A percentile compares a stretch with the other conserved stretches of the same genome.
These are phyloP conservation scores for Phytophthora aleatoria DNA, from an alignment of 352 stramenopile genomes.

Conservation along the genomic window DNA sequence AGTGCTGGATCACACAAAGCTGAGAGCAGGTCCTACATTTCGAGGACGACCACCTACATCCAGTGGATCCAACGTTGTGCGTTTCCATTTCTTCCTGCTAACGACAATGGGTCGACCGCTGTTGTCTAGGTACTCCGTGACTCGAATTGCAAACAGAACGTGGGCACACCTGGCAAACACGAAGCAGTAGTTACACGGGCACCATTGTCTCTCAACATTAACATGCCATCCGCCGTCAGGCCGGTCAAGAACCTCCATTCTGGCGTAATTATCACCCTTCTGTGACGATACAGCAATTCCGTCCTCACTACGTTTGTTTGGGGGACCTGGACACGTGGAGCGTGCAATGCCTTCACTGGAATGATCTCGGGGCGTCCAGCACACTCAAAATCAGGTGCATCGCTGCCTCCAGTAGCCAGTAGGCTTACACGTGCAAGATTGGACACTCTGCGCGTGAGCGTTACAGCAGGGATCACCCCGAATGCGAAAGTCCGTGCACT, in stretches of 20 bases:
- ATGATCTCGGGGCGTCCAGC: neutral
- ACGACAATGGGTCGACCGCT: too few species aligned
- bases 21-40: too few species aligned
- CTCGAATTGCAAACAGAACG: too few species aligned
- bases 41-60: too few species aligned
- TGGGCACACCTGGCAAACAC: too few species aligned
- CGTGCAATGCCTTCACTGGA: neutral
- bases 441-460: neutral
- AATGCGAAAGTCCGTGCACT: neutral
- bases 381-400: neutral
- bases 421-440: neutral
- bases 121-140: too few species aligned
- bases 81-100: too few species aligned
- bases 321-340: neutral
- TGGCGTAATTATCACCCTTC: constrained; percentile 14
- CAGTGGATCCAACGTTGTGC: too few species aligned
- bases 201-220: too few species aligned
- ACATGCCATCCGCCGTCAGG: too few species aligned
- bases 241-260: neutral
- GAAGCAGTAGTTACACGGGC: too few species aligned
- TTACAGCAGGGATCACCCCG: neutral
- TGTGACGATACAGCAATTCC: constrained; percentile 8
- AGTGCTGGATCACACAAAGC: too few species aligned
- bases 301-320: neutral
- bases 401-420: neutral